Evolutionary conservation across 2,329 filamentous ascomycete genomes (phyloP).

Genomic region (Alternaria gansuensis): DNA sequence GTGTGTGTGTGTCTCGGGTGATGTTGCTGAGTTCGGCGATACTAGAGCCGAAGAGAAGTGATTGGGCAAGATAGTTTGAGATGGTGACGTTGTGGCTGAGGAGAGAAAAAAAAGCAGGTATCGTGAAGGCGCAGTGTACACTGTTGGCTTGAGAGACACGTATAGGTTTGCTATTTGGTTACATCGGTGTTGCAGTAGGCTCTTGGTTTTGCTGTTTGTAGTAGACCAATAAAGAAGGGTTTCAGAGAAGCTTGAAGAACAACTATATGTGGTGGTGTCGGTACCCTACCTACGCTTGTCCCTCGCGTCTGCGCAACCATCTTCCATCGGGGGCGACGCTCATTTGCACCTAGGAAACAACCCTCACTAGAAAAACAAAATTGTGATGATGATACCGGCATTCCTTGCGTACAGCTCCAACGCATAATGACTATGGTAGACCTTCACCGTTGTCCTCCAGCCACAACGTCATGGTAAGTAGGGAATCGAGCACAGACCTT

Average conservation of each 20-base stretch:
- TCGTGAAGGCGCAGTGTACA: conserved; percentile 9
- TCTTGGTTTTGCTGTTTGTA: not conserved
- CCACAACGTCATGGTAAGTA: conserved; percentile 3
- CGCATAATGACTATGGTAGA: not conserved
- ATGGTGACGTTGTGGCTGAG: conserved; percentile 14
- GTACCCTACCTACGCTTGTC: not conserved
- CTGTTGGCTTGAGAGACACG: not conserved
- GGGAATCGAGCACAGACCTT: not conserved
- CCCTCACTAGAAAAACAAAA: not conserved
- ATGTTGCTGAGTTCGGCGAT: not conserved
- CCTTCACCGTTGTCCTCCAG: not conserved
- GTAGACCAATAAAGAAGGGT: not conserved
- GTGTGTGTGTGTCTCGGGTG: not conserved
- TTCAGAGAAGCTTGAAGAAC: not conserved
- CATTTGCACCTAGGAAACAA: not conserved
- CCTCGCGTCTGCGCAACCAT: not conserved
- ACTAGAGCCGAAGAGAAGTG: not conserved
- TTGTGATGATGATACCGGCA: not conserved
- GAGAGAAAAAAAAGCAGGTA: conserved; percentile 10
- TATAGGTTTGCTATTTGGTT: not conserved
- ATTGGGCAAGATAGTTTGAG: not conserved
- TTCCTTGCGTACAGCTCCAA: not conserved
- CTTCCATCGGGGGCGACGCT: not conserved
- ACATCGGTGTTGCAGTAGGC: conserved; percentile 6
- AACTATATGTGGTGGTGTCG: not conserved